Base-by-base conservation (phyloP, 805 yeast species). In the Candida khao-thaluensis region DNA sequence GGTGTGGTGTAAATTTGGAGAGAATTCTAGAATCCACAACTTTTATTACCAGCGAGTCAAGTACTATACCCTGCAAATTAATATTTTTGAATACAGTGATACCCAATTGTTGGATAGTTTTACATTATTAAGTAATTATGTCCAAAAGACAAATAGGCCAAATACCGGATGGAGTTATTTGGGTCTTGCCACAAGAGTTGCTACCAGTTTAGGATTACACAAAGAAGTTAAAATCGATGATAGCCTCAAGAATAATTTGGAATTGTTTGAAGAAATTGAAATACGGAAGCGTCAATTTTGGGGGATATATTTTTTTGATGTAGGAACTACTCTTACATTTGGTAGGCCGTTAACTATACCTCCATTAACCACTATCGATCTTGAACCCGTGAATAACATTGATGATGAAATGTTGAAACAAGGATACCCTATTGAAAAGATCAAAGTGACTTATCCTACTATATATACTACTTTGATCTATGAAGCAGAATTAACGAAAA, bases 241-340 rank as follows among this genome's bases (percentile, higher is more conserved):
- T 8, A 29, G 12, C 17, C 17, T 26, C 3, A 6, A 11, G 12
- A 21, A 38, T 18, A 47, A 49, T 29, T 24, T 37, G 16, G 45
- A 42, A 12, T 26, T 51, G 5, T 45, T 49, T 29, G 52, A 51
- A 44, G 52, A 49, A 25, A 30, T 51, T 12, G 55, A 51, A 27
- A 45, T 44, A 11, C 28, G 55, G 15, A 51, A 51, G 32, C 32
- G 55, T n/a, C 51, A 49, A 26, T 51, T 52, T 51, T 51, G 55
- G 55, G 55, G 55, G 15, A 45, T 51, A 50, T 51, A 51, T 27
- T 51, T 47, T 35, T 47, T 51, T 32, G 55, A 51, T 38, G 55
- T 51, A 17, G 55, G 55, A 5, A 45, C 53, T 5, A 51, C 55
- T 0, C 30, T 51, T 8, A 51, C 55, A 2, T 51, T 49, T 38